phyloP scores from a whole-genome alignment of 129 eudicot genomes.

The Kitagawia praeruptora region DNA sequence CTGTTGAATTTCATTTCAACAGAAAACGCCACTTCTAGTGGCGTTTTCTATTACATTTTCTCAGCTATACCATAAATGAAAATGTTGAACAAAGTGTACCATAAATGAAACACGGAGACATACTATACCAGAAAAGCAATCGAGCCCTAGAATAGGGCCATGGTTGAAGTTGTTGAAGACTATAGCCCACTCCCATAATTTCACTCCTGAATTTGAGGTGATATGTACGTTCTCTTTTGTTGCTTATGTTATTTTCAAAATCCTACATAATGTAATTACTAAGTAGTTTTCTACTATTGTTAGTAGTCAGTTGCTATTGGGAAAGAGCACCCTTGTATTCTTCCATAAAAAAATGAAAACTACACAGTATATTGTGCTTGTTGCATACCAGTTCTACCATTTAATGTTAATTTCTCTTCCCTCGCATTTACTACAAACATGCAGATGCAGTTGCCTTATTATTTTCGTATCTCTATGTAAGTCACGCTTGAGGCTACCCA shows the following conservation, averaged over 20 bases:
- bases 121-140: no score
- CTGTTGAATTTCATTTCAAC: no score
- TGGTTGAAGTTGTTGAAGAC: slow-evolving; percentile 67
- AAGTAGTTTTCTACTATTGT: not conserved
- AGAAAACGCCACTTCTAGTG: no score
- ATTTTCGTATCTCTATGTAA: slow-evolving; percentile 30
- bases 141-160: no score
- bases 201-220: slow-evolving; percentile 97
- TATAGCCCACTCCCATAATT: slow-evolving; percentile 62
- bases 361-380: not conserved
- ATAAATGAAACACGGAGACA: no score
- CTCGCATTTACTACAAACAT: not conserved
- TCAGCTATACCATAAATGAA: no score
- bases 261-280: not conserved
- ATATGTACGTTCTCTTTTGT: not conserved
- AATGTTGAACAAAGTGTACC: no score
- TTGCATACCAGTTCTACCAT: not conserved
- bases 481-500: slow-evolving; percentile 96
- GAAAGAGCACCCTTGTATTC: not conserved
- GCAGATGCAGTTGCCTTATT: not conserved
- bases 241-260: not conserved
- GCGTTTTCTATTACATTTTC: no score
- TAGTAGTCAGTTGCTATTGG: not conserved
- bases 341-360: not conserved
- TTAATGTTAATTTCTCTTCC: not conserved